A percentile compares a stretch with the other conserved stretches of the same genome.
phyloP scores from a whole-genome alignment of 192 early-diverging fungal genomes.

The Coemansia sp. region DNA sequence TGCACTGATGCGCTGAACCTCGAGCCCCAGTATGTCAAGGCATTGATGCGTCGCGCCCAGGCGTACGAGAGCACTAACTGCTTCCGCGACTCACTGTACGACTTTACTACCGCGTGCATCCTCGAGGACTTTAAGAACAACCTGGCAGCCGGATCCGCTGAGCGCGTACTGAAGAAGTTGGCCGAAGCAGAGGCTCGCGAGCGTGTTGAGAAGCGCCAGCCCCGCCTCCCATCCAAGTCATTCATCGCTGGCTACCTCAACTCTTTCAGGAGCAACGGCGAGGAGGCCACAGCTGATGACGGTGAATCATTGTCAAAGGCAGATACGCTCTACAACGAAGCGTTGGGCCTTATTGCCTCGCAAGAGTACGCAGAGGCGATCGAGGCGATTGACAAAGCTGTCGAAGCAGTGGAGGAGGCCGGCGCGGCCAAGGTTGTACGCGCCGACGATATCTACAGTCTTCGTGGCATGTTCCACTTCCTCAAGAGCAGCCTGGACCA shows the following conservation, averaged over 20 bases:
- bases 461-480: constrained; percentile 87
- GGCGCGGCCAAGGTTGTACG: constrained; percentile 34
- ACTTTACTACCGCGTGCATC: constrained; percentile 91
- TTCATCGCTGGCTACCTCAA: constrained; percentile 94
- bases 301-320: constrained; percentile 36
- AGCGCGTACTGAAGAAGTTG: constrained; percentile 84
- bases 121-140: constrained; percentile 93
- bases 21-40: constrained; percentile 90
- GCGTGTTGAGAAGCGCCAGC: constrained; percentile 57
- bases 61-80: constrained; percentile 60
- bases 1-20: constrained; percentile 78
- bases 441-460: constrained; percentile 73
- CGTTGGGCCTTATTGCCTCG: constrained; percentile 53
- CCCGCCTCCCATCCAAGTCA: constrained; percentile 82
- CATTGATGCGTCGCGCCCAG: constrained; percentile 67
- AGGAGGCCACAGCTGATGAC: constrained; percentile 23
- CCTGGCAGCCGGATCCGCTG: constrained; percentile 71
- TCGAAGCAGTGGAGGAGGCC: constrained; percentile 57
- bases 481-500: constrained; percentile 76
- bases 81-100: constrained; percentile 63
- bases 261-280: constrained; percentile 68
- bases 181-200: constrained; percentile 76
- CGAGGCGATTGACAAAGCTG: constrained; percentile 64
- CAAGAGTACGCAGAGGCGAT: constrained; percentile 64
- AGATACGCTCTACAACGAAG: constrained; percentile 55